These are phyloP conservation scores for Taphrina wiesneri DNA, from an alignment of 1,139 yeast genomes.

Conservation along the genomic window DNA sequence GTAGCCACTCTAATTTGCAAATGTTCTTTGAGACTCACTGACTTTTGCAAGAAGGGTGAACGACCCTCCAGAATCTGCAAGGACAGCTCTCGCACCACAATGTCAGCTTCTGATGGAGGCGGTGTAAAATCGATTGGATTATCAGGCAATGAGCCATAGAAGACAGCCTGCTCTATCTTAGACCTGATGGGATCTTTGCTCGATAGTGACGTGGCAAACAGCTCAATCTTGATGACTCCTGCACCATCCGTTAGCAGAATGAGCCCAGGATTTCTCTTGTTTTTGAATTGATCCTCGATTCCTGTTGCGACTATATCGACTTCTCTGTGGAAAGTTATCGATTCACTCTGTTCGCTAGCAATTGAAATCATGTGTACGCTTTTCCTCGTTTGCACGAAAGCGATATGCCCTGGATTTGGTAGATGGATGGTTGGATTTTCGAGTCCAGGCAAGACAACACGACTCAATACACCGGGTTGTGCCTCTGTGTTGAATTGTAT, in stretches of 20 bases:
- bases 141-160: conserved; percentile 50
- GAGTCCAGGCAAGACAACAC: conserved; percentile 58
- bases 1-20: conserved; percentile 50
- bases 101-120: conserved; percentile 27
- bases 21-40: conserved; percentile 52
- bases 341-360: conserved; percentile 66
- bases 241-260: conserved; percentile 59
- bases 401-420: conserved; percentile 58
- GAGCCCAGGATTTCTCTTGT: conserved; percentile 50
- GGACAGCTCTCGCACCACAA: conserved; percentile 46
- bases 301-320: conserved; percentile 59
- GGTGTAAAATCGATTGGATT: conserved; percentile 58
- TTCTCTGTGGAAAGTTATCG: conserved; percentile 57
- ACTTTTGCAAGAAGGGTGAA: conserved; percentile 52
- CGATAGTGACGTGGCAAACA: conserved; percentile 45
- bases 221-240: conserved; percentile 66
- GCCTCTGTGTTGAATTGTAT: conserved; percentile 39
- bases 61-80: conserved; percentile 58
- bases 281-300: conserved; percentile 49
- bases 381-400: conserved; percentile 59
- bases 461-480: conserved; percentile 53
- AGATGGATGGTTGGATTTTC: conserved; percentile 60
- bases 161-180: conserved; percentile 73
- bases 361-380: conserved; percentile 2
- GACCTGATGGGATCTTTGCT: conserved; percentile 38